Evolutionary conservation across 1,139 yeast species (phyloP), one percentile per base, ranked within the genome.

Genomic region (Taphrina pruni): DNA sequence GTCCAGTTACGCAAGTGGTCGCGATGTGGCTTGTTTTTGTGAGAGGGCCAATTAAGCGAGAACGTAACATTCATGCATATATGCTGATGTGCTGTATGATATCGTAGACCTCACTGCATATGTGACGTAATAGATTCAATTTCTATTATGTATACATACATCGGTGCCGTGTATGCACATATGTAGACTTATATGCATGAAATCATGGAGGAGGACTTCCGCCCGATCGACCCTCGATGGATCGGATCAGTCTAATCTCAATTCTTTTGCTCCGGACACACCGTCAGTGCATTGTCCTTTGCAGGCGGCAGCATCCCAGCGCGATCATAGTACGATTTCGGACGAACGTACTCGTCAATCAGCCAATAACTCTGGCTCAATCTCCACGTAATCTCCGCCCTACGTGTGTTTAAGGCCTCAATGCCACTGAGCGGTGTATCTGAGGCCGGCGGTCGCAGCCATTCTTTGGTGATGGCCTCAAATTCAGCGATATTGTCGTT

Each of bases 311-410:
- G 36, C 21, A 45, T 14, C 6, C 61, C 61, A 6, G 52, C 60
- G 17, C 67, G 58, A 36, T 64, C 67, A 21, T 45, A 48, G 48
- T 64, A 55, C 6, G 67, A 64, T 20, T 48, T 43, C 12, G 67
- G 67, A 20, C 67, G 60, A 32, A 64, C 61, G 21, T 21, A 64
- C 26, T 55, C 52, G 39, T 64, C 67, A 46, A 64, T 64, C 54
- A 55, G 36, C 67, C 67, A 64, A 17, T 64, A 64, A 38, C 61
- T 64, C 36, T 36, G 48, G 41, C 61, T 57, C 48, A 64, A 21
- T 48, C 38, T 54, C 67, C 67, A 64, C 8, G 21, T 14, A 9
- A 48, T 20, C 43, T 45, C 61, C 17, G 43, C 58, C 11, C 67
- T 35, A 7, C 43, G 43, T 8, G 32, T 48, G 12, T 45, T 35